Evolutionary conservation across 768 basidiomycete species (phyloP), one percentile per base, ranked within the genome.

Genomic region (Multifurca ochricompacta): DNA sequence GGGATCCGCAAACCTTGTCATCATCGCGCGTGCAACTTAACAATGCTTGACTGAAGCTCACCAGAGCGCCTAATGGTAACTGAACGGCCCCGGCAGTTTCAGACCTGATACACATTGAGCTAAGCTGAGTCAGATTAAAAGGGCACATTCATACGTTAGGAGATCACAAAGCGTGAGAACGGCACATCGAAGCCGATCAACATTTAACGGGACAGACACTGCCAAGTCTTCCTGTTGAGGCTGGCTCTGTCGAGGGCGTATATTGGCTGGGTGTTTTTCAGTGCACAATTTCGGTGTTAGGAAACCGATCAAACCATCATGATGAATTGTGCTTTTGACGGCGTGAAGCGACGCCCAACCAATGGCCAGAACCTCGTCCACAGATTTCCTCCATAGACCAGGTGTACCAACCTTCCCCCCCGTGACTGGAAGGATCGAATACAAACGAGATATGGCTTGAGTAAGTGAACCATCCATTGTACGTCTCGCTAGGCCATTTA

Each of bases 331-430:
- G 11, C 80, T 78, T 54, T 85, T 72, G 45, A 91, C 56, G 6
- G 73, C 67, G 25, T 69, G 56, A 64, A 87, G 79, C 2, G 85
- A 77, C 54, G 71, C 74, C 80, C 80, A 83, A n/a, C 78, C 81
- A 62, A 83, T 81, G 0, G 69, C 70, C 45, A 91, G 55, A 2
- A 82, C 81, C 27, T 84, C 84, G 45, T 90, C 86, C 23, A 91
- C 54, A 14, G 80, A 81, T 62, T 85, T 88, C 59, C 83, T 76
- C 90, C 90, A 92, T 5, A 85, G 62, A 48, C 72, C 78, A 10
- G 80, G 73, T 14, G 82, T 81, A 23, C 83, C 86, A 8, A 87
- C 81, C 68, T 90, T 92, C 7, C 91, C 90, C 19, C 87, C 87
- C 0, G 85, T 82, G 27, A 79, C 69, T 66, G 84, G 84, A 5